phyloP scores from a whole-genome alignment of 495 filamentous ascomycete genomes.

The Penicillium malachiteum region DNA sequence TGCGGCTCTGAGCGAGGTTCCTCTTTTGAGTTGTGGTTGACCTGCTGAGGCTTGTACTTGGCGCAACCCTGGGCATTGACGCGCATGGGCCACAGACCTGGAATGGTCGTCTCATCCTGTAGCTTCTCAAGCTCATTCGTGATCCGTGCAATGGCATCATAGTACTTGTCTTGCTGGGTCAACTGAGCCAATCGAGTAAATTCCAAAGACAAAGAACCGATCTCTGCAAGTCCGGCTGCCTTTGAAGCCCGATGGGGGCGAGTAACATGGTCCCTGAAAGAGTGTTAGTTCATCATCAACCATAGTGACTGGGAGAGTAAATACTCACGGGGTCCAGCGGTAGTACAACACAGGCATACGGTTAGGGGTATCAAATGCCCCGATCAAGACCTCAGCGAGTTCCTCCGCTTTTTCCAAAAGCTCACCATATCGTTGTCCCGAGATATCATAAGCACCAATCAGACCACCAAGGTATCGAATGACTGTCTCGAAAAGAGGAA shows the following conservation, averaged over 20 bases:
- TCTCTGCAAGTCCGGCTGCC: constrained; percentile 71
- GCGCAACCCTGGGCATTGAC: constrained; percentile 77
- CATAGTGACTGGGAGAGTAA: neutral
- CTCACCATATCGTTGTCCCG: constrained; percentile 62
- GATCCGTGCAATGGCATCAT: constrained; percentile 91
- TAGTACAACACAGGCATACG: constrained; percentile 91
- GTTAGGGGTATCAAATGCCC: constrained; percentile 94
- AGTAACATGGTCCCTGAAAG: constrained; percentile 51
- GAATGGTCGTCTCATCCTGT: constrained; percentile 71
- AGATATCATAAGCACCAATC: constrained; percentile 79
- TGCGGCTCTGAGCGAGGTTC: neutral
- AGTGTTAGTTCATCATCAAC: constrained; percentile 11
- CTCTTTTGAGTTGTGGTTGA: neutral
- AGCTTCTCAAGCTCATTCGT: constrained; percentile 80
- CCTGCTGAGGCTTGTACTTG: constrained; percentile 15
- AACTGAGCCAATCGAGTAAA: constrained; percentile 93
- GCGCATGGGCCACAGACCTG: constrained; percentile 79
- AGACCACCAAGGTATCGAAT: constrained; percentile 86
- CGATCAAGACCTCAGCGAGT: constrained; percentile 84
- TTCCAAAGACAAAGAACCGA: constrained; percentile 90
- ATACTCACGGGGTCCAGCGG: constrained; percentile 73
- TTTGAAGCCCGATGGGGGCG: constrained; percentile 64
- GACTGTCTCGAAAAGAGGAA: constrained; percentile 82
- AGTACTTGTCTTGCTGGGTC: constrained; percentile 84
- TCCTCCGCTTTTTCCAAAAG: constrained; percentile 86